phyloP scores from a whole-genome alignment of 257 asterid species.

The Striga asiatica region DNA sequence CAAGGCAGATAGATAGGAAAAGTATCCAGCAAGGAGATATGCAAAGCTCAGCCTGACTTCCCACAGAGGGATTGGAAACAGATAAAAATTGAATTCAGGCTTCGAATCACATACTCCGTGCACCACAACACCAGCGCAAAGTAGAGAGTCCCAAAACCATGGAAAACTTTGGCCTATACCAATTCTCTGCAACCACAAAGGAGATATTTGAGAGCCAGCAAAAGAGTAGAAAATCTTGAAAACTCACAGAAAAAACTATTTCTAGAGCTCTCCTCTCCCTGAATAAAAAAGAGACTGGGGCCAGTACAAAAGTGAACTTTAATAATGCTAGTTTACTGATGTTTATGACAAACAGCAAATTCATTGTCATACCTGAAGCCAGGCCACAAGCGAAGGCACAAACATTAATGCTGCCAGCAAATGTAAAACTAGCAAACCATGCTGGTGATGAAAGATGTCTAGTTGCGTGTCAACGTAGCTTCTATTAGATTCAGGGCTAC shows the following conservation, averaged over 20 bases:
- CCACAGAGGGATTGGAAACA: conserved; percentile 43
- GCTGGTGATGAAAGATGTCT: conserved; percentile 83
- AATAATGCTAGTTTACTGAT: not conserved
- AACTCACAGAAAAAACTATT: too few relatives aligned
- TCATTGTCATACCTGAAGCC: conserved; percentile 78
- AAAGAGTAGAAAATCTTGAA: too few relatives aligned
- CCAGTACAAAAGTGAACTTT: too few relatives aligned
- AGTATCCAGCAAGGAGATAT: conserved; percentile 67
- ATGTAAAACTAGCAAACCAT: conserved; percentile 76
- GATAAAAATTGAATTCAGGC: conserved; percentile 70
- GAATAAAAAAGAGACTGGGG: too few relatives aligned
- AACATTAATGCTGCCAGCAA: conserved; percentile 71
- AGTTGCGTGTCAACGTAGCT: conserved; percentile 68
- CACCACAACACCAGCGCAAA: conserved; percentile 65
- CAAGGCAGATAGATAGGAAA: conserved; percentile 54
- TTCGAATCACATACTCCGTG: conserved; percentile 70
- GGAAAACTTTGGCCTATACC: conserved; percentile 62
- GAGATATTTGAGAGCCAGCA: too few relatives aligned
- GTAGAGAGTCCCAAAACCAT: conserved; percentile 63
- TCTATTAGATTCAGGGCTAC: conserved; percentile 50
- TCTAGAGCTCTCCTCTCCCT: too few relatives aligned
- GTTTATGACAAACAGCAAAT: not conserved
- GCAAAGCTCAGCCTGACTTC: conserved; percentile 69
- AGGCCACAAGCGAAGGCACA: conserved; percentile 76
- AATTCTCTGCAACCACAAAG: conserved; percentile 46